phyloP scores from a whole-genome alignment of 164 flowering plant species.

The Litsea cubeba region DNA sequence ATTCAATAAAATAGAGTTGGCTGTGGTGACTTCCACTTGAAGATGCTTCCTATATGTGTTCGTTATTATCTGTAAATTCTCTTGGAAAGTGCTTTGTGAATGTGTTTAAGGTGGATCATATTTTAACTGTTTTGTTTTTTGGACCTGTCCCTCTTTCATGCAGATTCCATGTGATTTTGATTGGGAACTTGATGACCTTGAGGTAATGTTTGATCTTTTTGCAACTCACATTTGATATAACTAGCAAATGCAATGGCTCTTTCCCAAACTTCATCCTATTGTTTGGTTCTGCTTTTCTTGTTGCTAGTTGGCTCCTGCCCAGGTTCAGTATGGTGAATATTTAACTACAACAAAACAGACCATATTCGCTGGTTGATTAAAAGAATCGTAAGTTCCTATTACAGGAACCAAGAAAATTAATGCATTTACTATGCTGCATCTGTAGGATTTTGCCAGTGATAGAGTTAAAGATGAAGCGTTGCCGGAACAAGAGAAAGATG shows the following conservation, averaged over 20 bases:
- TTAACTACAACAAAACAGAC: too few relatives aligned
- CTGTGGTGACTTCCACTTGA: too few relatives aligned
- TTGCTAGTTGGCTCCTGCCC: too few relatives aligned
- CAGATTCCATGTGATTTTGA: slow-evolving; percentile 86
- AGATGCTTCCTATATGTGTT: too few relatives aligned
- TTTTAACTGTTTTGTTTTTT: not conserved
- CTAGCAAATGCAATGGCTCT: not conserved
- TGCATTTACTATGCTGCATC: not conserved
- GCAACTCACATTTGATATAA: not conserved
- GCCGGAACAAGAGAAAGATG: slow-evolving; percentile 70
- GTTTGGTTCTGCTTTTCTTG: too few relatives aligned
- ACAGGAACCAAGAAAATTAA: too few relatives aligned
- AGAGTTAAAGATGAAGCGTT: slow-evolving; percentile 58
- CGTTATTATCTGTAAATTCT: too few relatives aligned
- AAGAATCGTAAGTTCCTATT: too few relatives aligned
- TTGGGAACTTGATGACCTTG: slow-evolving; percentile 84
- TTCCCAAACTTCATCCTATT: not conserved
- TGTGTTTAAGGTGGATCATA: not conserved
- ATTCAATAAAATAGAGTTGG: too few relatives aligned
- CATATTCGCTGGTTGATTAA: too few relatives aligned
- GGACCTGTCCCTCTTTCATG: slow-evolving; percentile 7
- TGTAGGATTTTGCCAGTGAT: slow-evolving; percentile 72
- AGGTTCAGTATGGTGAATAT: too few relatives aligned
- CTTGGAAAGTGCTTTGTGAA: not conserved
- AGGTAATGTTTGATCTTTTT: slow-evolving; percentile 36